Base-by-base conservation (phyloP, 2,329 filamentous ascomycete genomes). In the Tolypocladium cylindrosporum region DNA sequence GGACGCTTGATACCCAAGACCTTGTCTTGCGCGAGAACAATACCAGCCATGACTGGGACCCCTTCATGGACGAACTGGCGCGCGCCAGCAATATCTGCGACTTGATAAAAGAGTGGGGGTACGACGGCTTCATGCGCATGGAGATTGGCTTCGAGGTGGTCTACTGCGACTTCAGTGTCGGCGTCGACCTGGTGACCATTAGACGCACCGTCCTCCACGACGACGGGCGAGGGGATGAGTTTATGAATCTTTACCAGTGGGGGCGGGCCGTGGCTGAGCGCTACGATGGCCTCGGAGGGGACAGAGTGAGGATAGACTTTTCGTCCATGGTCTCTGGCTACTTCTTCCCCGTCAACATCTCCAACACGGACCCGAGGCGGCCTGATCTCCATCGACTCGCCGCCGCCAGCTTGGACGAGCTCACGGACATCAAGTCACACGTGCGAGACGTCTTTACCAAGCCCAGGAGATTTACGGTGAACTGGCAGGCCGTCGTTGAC, bases 101-200 rank as follows among this genome's bases (percentile, higher is more conserved):
- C 0, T 63, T 87, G 11, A 76, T 80, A 11, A 69, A 51, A 59
- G 69, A 64, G 57, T 82, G 68, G 85, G 81, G 81, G 11, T 75
- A 88, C n/a, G 82, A 89, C 63, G 85, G 84, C 0, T 74, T 89
- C 27, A 69, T 90, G 2, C 79, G 87, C 13, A 86, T 86, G 78
- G 87, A 90, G 65, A 78, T 79, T 21, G 87, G 87, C 0, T 89
- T 89, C 62, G 87, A 90, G 68, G 76, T 88, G 56, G 86, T 90
- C 55, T 74, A 87, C 24, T 90, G 87, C 67, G 74, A 85, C 56
- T 90, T 90, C 52, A 62, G 63, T 11, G 62, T 72, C 3, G 76
- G 75, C 0, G 61, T 82, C 13, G 67, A 73, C 21, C 65, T 73
- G 24, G 59, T 77, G 1, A 64, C 1, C 4, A 61, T 60, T 13